Base-by-base conservation (phyloP, 768 basidiomycete species). In the Hortiboletus campestris region DNA sequence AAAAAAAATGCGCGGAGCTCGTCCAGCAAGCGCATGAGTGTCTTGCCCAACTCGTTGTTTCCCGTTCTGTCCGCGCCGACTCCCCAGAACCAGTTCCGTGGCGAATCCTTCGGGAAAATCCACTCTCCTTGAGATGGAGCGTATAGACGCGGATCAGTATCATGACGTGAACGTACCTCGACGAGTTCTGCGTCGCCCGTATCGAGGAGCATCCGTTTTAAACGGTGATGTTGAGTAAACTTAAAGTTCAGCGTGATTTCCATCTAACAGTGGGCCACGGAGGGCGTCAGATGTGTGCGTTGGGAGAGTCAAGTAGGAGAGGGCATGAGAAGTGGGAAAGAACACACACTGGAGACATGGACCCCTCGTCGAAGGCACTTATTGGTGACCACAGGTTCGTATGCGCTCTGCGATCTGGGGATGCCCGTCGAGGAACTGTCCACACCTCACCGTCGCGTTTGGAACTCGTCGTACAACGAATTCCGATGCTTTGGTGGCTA, bases 71-170 rank as follows among this genome's bases (percentile, higher is more conserved):
- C 84, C 25, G 80, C 76, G 6, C 88, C 88, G 59, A 84, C 67
- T 25, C 88, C 88, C 87, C 88, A 90, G 69, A 89, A 89, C 49
- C 85, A 76, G 66, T 90, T 89, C 60, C 83, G 83, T 60, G 84
- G 83, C 11, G 86, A 88, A 68, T 86, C 83, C 86, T 88, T 59
- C 49, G 25, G 25, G 4, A 25, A 25, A n/a, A n/a, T n/a, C 17
- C 36, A 38, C 5, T 50, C 35, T 12, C 36, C 17, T 55, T 43
- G 22, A 46, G 47, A 34, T 19, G 19, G 22, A 6, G 10, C n/a
- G 41, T 14, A 19, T 6, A 14, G 8, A 17, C 7, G 28, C 1
- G 5, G 16, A 28, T n/a, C n/a, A n/a, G 16, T 28, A 5, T n/a
- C 45, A 58, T 19, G 32, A 44, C 0, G 16, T 1, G 43, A 65